Evolutionary conservation across 2,329 filamentous ascomycete species (phyloP), one percentile per base, ranked within the genome.

Genomic region (Colletotrichum graminicola): DNA sequence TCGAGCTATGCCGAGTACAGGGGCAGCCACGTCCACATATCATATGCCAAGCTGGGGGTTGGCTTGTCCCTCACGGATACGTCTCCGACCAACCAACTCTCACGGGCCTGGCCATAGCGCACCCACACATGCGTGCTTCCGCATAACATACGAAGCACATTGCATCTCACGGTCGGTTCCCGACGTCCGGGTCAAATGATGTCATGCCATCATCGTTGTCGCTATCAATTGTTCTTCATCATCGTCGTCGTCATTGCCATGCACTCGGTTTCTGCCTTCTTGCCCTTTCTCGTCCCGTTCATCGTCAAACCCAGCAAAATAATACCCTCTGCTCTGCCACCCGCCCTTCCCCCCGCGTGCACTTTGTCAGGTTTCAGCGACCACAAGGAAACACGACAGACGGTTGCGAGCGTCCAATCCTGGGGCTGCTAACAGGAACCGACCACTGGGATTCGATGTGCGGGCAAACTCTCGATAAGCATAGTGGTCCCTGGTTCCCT

Each of bases 381-480:
- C 26, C 52, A 26, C 39, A 57, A n/a, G 16, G 16, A 32, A 32
- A 62, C 18, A 39, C n/a, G 26, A 67, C 51, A 14, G 36, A 59
- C 29, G 43, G 64, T 63, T 29, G 51, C 51, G 54, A 62, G 59
- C 65, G 14, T 54, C 68, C 59, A 63, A 68, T 60, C 59, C 64
- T n/a, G 23, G 36, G 7, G 14, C 11, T 29, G n/a, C 64, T 71
- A 64, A 68, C 68, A 68, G 26, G 45, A 71, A 68, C 68, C 57
- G 64, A 60, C 64, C 29, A 56, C 57, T 47, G 49, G 61, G 36
- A 36, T 36, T 45, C 68, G 65, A 71, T 71, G 68, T 45, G 45
- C 65, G 52, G 57, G 68, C 57, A 68, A 71, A 68, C 64, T 68
- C 39, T 71, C 64, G 64, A 71, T 67, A 67, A 52, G 63, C 45